phyloP scores from a whole-genome alignment of 495 filamentous ascomycete species.

The Chaetomium tenue region DNA sequence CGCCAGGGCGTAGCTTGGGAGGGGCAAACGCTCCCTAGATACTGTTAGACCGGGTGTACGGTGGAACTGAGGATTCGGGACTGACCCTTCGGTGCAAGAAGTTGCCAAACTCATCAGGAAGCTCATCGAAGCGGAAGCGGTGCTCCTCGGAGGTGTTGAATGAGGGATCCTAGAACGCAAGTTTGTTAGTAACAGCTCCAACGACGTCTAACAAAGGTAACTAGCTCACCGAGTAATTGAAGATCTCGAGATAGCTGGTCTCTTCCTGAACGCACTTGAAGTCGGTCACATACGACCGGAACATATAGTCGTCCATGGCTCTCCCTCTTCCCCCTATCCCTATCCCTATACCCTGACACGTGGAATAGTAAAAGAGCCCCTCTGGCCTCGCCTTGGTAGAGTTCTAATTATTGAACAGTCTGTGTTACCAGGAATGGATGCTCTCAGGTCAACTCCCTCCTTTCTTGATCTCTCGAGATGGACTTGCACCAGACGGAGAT shows the following conservation, averaged over 20 bases:
- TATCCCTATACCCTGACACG: no score
- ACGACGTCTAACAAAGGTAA: neutral
- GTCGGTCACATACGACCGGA: slow-evolving; percentile 42
- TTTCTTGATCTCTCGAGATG: neutral
- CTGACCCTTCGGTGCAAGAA: slow-evolving; percentile 50
- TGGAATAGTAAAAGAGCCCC: no score
- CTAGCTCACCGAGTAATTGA: slow-evolving; percentile 52
- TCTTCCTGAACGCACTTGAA: slow-evolving; percentile 47
- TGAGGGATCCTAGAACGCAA: slow-evolving; percentile 33
- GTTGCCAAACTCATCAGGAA: slow-evolving; percentile 53
- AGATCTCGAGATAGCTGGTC: slow-evolving; percentile 54
- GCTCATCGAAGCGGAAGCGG: slow-evolving; percentile 37
- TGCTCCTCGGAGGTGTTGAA: slow-evolving; percentile 51
- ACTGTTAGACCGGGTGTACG: neutral
- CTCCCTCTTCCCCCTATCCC: neutral
- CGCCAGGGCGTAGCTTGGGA: slow-evolving; percentile 40
- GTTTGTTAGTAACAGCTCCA: neutral
- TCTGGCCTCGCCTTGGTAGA: no score
- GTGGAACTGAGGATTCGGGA: neutral
- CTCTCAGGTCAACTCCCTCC: no score
- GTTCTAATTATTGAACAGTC: neutral
- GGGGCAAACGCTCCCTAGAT: slow-evolving; percentile 51
- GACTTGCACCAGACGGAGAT: neutral
- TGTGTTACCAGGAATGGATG: neutral
- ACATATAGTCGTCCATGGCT: slow-evolving; percentile 57